Percentiles rank a stretch among this genome's conserved stretches.
Conservation (phyloP, 2,329 filamentous ascomycete genomes). For the Exophiala xenobiotica region DNA sequence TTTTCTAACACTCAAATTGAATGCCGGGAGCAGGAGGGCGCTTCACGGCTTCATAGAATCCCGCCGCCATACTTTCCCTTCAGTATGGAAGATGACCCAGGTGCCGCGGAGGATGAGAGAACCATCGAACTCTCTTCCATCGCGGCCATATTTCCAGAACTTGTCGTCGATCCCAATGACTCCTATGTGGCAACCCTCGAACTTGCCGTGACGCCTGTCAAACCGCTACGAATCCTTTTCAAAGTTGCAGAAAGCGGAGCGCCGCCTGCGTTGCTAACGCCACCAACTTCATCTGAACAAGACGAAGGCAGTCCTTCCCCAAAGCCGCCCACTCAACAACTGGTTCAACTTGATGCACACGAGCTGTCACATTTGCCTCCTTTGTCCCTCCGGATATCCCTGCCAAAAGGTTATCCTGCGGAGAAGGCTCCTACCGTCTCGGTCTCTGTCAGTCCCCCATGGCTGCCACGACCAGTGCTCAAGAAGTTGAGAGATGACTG, state of each 20-base stretch:
- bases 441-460: conserved; percentile 51
- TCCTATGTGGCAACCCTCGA: conserved; percentile 55
- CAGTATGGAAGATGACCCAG: conserved; percentile 39
- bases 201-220: conserved; percentile 55
- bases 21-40: no score
- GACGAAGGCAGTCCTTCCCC: conserved; percentile 27
- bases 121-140: conserved; percentile 60
- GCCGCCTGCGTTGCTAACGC: conserved; percentile 39
- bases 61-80: conserved; percentile 9
- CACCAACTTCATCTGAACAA: conserved; percentile 43
- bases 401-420: conserved; percentile 59
- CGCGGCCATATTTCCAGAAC: conserved; percentile 62
- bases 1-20: no score
- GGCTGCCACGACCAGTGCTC: conserved; percentile 52
- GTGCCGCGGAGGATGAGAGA: conserved; percentile 54
- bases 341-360: conserved; percentile 33
- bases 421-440: conserved; percentile 51
- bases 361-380: conserved; percentile 57
- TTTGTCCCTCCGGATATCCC: conserved; percentile 51
- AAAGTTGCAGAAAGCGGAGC: conserved; percentile 37
- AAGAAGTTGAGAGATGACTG: conserved; percentile 49
- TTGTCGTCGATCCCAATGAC: conserved; percentile 48
- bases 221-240: conserved; percentile 51
- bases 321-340: conserved; percentile 7
- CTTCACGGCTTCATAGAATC: background rate